Evolutionary conservation across 2,329 filamentous ascomycete genomes (phyloP).

Genomic region (Diaporthe helianthi): DNA sequence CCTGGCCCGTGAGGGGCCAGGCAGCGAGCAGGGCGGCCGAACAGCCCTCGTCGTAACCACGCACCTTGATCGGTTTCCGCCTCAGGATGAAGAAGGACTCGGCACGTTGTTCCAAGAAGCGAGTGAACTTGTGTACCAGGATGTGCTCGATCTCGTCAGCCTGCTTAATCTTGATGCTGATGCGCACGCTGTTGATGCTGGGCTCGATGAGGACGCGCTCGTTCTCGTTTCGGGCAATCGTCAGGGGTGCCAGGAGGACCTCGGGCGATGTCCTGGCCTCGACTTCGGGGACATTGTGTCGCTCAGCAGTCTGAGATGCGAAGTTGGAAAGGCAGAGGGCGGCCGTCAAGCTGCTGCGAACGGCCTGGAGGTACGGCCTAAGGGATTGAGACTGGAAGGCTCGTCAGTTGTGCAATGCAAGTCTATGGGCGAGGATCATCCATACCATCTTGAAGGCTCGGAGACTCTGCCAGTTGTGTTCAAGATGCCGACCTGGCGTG

Average conservation of each 20-base stretch:
- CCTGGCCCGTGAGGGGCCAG: neutral
- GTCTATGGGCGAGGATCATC: neutral
- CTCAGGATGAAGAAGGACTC: constrained; percentile 97
- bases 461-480: constrained; percentile 8
- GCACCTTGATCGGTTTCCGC: constrained; percentile 92
- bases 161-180: constrained; percentile 99
- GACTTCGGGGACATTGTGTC: constrained; percentile 97
- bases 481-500: constrained; percentile 29
- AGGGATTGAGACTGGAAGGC: constrained; percentile 84
- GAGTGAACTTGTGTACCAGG: constrained; percentile 96
- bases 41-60: constrained; percentile 36
- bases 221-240: constrained; percentile 93
- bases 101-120: constrained; percentile 94
- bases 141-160: constrained; percentile 99
- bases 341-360: constrained; percentile 91
- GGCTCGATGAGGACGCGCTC: constrained; percentile 96
- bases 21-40: neutral
- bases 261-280: constrained; percentile 93
- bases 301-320: constrained; percentile 93
- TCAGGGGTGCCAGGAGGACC: constrained; percentile 89
- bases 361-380: constrained; percentile 94
- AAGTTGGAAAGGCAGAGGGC: constrained; percentile 96
- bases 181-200: constrained; percentile 93
- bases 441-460: constrained; percentile 28
- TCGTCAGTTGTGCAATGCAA: constrained; percentile 37